Base-by-base conservation (phyloP, 2,329 filamentous ascomycete genomes). In the Cladosporium halotolerans region DNA sequence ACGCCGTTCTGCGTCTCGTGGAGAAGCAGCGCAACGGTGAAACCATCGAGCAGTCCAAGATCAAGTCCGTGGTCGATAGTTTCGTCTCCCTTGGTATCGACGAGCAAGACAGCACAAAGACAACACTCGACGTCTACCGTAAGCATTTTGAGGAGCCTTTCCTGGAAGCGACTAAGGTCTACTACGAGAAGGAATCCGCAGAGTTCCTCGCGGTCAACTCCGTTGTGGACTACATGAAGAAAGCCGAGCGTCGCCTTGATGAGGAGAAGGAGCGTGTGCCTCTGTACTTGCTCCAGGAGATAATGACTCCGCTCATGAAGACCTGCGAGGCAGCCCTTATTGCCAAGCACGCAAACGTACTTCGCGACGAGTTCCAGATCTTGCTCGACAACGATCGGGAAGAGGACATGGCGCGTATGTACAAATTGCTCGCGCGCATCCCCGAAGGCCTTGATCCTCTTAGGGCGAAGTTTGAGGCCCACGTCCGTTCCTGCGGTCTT, bases 141-240 rank as follows among this genome's bases (percentile, higher is more conserved):
- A 85, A 80, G 69, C 88, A 90, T 73, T 99, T 99, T 67, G 92
- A 99, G 74, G 83, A 81, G 64, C 93, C 95, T 0, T 99, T 96
- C 79, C 79, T 99, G 49, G 79, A 80, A 5, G 89, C 90, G 3
- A 99, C 93, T 9, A 83, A 81, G 62, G 74, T 79, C 31, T 99
- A 96, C 73, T 99, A 99, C 70, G 80, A 89, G 62, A 84, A 86
- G 43, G 95, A 99, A 70, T 97, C 93, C 16, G 89, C 89, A 63
- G 86, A 90, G 58, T 99, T 99, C 67, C 83, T 99, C 33, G 88
- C 90, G 9, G 92, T 97, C 70, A 99, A 99, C 69, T 95, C 88
- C 58, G 90, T 99, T 3, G 91, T 99, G 33, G 93, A 99, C 68
- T 99, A 97, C 73, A 97, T 99, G 93, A 97, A 97, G 78, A 99